Base-by-base conservation (phyloP, 176 grass and related monocot species). In the Eragrostis nindensis region DNA sequence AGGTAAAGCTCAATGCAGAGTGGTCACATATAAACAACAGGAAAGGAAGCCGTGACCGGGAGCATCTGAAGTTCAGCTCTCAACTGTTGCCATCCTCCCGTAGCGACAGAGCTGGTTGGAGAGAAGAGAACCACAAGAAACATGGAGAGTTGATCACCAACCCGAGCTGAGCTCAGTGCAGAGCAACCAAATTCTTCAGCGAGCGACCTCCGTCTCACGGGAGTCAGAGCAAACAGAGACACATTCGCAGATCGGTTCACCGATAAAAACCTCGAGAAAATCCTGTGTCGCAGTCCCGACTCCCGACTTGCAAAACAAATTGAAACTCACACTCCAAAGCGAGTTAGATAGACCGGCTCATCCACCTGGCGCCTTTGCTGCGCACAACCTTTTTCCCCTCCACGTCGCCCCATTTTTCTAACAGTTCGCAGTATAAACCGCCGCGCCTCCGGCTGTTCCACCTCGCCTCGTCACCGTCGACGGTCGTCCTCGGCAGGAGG, bases 331-430 rank as follows among this genome's bases (percentile, higher is more conserved):
- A 2, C 14, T 24, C 22, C 48, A 21, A 26, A 50, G 52, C 52
- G 11, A 21, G 71, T 76, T 87, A 90, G 84, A 78, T 91, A 73
- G 75, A 85, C 72, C 73, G 78, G 66, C 62, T 59, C 68, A 90
- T 81, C 82, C 82, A 86, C 86, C 78, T 53, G 73, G 19, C 27
- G 16, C 17, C 6, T 52, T 18, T 19, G 6, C 80, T 62, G 12
- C 59, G 27, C 70, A 49, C 13, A 77, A 76, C 30, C 63, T 27
- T 84, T 36, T 78, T 19, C 48, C 42, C 55, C n/a, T 3, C 21
- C 56, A 9, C 67, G 26, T 38, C 53, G 8, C 50, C 10, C 36
- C 48, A n/a, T 21, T 27, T 84, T 85, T 74, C 60, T 47, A 88
- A 84, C 83, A 41, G 70, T 48, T 54, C 11, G 40, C 19, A 1